phyloP scores from a whole-genome alignment of 148 eudicot species.

The Fallopia convolvulus region DNA sequence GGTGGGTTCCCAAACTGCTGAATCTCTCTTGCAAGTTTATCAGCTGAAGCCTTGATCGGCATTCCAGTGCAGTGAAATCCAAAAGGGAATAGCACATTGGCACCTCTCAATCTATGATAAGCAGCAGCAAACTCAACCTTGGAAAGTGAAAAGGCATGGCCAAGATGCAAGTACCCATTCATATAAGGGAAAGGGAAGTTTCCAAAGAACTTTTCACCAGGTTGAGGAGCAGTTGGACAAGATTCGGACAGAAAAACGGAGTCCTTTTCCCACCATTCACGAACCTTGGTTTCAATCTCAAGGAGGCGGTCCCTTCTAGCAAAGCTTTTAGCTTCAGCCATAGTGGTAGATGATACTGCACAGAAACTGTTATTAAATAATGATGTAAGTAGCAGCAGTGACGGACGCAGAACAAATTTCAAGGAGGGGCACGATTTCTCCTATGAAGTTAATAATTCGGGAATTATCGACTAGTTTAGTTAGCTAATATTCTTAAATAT shows the following conservation, averaged over 20 bases:
- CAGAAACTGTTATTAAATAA: constrained; percentile 28
- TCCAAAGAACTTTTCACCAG: constrained; percentile 79
- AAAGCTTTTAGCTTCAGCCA: constrained; percentile 60
- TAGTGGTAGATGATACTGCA: constrained; percentile 21
- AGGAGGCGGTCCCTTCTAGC: constrained; percentile 68
- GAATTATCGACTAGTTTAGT: too few species aligned
- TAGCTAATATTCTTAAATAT: too few species aligned
- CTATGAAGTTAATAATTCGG: too few species aligned
- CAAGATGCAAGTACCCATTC: constrained; percentile 85
- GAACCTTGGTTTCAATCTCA: constrained; percentile 58
- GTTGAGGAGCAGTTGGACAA: constrained; percentile 40
- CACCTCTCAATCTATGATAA: constrained; percentile 77
- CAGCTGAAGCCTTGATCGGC: constrained; percentile 96
- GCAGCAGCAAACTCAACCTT: constrained; percentile 91
- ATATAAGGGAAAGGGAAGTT: constrained; percentile 96
- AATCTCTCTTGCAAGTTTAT: constrained; percentile 65
- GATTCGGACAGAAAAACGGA: constrained; percentile 58
- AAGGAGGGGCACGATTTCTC: too few species aligned
- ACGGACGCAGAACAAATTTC: too few species aligned
- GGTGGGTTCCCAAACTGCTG: constrained; percentile 81
- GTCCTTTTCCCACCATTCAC: constrained; percentile 52
- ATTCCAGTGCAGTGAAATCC: constrained; percentile 91
- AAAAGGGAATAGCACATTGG: constrained; percentile 82
- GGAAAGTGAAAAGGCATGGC: constrained; percentile 85
- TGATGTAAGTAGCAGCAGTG: background rate